Conservation (phyloP, 139 green algal genomes). For the Mychonastes homosphaera region DNA sequence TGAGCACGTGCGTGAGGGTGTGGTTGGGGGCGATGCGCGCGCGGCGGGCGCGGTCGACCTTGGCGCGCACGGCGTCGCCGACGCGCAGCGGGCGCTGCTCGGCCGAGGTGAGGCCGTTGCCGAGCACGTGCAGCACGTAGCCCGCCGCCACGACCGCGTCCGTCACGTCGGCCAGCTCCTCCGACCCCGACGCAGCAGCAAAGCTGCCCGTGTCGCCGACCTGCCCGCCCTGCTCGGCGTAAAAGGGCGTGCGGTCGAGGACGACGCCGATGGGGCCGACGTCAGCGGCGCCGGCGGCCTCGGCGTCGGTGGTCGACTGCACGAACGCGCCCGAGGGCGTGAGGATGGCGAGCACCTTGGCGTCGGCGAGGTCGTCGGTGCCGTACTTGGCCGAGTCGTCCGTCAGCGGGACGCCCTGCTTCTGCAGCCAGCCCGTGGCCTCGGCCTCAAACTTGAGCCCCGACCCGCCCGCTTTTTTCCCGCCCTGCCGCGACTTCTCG, state of each 20-base stretch:
- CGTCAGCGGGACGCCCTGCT: constrained; percentile 48
- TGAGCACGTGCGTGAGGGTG: constrained; percentile 97
- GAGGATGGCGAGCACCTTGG: constrained; percentile 71
- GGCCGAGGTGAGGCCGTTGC: neutral
- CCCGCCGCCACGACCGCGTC: constrained; percentile 70
- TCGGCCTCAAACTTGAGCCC: constrained; percentile 81
- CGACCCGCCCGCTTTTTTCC: constrained; percentile 15
- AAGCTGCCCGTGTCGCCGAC: constrained; percentile 65
- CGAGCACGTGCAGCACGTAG: constrained; percentile 86
- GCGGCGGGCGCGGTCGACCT: constrained; percentile 76
- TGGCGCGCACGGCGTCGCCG: constrained; percentile 50
- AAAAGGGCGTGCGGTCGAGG: constrained; percentile 81
- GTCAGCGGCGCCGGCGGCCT: constrained; percentile 1
- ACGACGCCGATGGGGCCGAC: constrained; percentile 68
- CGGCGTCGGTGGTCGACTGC: constrained; percentile 31
- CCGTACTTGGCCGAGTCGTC: constrained; percentile 84
- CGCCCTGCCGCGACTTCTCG: constrained; percentile 49
- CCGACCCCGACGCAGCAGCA: too few relatives aligned
- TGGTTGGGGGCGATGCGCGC: constrained; percentile 86
- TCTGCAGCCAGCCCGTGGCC: constrained; percentile 66
- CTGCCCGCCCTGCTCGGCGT: constrained; percentile 85
- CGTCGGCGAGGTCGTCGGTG: constrained; percentile 19
- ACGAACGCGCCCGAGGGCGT: constrained; percentile 56
- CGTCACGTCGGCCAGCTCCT: constrained; percentile 14
- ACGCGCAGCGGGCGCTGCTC: constrained; percentile 32